phyloP scores from a whole-genome alignment of 2,329 filamentous ascomycete genomes.

The Colletotrichum noveboracense region DNA sequence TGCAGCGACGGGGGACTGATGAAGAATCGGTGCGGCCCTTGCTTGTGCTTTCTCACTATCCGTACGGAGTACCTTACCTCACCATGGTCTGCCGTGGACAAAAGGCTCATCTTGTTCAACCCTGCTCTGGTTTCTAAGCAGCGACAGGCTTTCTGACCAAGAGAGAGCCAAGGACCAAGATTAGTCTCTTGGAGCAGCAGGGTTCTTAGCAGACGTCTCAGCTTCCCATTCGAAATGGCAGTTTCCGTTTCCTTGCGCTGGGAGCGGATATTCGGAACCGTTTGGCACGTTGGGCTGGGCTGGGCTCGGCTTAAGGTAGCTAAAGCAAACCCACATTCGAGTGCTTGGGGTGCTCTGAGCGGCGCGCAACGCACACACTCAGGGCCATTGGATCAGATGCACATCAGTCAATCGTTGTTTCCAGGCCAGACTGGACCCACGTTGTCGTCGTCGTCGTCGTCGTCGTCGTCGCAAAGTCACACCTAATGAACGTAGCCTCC shows the following conservation, averaged over 20 bases:
- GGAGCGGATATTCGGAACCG: constrained; percentile 14
- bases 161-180: neutral
- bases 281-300: constrained; percentile 2
- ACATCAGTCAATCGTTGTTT: neutral
- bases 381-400: neutral
- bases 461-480: neutral
- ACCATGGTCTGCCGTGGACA: neutral
- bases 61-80: too few species aligned
- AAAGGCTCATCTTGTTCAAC: neutral
- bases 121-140: neutral
- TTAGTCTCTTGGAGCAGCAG: too few species aligned
- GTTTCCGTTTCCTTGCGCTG: neutral
- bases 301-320: constrained; percentile 5
- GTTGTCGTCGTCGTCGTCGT: neutral
- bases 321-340: neutral
- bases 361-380: neutral
- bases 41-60: neutral
- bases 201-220: neutral
- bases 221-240: neutral
- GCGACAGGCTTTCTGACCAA: neutral
- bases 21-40: neutral
- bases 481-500: neutral
- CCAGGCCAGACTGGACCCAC: neutral
- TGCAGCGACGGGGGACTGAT: neutral
- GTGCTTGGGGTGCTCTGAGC: neutral